Percentiles rank a stretch among this genome's conserved stretches.
Conservation (phyloP, 352 stramenopile species). For the Aphanomyces invadans region DNA sequence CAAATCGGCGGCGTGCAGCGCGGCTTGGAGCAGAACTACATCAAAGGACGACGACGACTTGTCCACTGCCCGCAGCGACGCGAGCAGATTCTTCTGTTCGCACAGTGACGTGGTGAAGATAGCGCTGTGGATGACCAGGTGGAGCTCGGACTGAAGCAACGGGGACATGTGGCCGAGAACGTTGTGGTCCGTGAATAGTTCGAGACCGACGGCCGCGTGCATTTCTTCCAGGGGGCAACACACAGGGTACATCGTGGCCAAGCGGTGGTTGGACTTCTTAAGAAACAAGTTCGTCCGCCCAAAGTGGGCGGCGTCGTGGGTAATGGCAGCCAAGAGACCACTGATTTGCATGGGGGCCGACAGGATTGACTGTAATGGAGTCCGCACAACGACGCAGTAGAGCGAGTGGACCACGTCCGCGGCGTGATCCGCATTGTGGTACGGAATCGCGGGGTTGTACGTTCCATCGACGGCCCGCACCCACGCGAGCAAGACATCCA, state of each 20-base stretch:
- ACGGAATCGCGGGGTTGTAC: constrained; percentile 60
- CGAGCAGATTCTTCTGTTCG: constrained; percentile 67
- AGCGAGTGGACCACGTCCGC: constrained; percentile 73
- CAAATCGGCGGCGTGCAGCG: constrained; percentile 79
- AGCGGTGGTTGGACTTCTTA: constrained; percentile 60
- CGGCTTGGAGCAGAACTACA: constrained; percentile 44
- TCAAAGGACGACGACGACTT: constrained; percentile 24
- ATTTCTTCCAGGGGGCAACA: constrained; percentile 71
- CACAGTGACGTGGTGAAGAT: constrained; percentile 70
- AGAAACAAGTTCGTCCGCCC: constrained; percentile 74
- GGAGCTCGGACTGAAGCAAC: constrained; percentile 42
- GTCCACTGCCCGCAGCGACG: constrained; percentile 37
- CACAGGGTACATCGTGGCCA: constrained; percentile 48
- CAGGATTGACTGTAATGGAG: constrained; percentile 42
- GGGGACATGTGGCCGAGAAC: constrained; percentile 48
- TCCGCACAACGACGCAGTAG: constrained; percentile 62
- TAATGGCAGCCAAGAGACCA: constrained; percentile 59
- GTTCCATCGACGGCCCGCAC: constrained; percentile 52
- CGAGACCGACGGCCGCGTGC: constrained; percentile 51
- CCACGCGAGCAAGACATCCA: constrained; percentile 41
- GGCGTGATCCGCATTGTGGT: constrained; percentile 76
- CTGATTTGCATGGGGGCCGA: constrained; percentile 60
- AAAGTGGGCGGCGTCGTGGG: constrained; percentile 76
- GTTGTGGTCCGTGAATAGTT: constrained; percentile 45
- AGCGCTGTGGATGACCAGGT: constrained; percentile 49